These are phyloP conservation scores for Ogataea trehalophila DNA, from an alignment of 805 yeast genomes.

Conservation along the genomic window DNA sequence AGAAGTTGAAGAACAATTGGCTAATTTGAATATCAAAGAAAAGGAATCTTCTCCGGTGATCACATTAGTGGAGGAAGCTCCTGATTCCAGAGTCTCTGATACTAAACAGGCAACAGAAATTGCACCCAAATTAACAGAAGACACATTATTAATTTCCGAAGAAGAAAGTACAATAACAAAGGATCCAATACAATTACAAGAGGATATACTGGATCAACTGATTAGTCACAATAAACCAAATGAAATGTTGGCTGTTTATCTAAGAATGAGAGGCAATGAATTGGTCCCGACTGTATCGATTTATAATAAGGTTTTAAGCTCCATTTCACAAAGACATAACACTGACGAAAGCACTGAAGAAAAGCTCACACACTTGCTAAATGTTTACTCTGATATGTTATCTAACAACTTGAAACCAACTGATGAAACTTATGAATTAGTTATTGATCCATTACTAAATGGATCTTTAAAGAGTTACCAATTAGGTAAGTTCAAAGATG, in stretches of 20 bases:
- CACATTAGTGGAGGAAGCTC: background rate
- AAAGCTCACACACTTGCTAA: conserved; percentile 56
- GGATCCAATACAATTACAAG: conserved; percentile 13
- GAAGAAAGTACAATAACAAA: background rate
- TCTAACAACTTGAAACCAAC: conserved; percentile 52
- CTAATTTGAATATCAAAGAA: conserved; percentile 7
- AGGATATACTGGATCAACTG: conserved; percentile 21
- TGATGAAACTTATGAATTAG: conserved; percentile 46
- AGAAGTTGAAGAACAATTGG: conserved; percentile 13
- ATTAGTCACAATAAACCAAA: conserved; percentile 22
- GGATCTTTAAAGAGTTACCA: conserved; percentile 42
- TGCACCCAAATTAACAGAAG: too few species aligned
- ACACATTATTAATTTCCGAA: background rate
- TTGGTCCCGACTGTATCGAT: conserved; percentile 46
- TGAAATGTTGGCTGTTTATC: conserved; percentile 31
- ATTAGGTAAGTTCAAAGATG: conserved; percentile 34
- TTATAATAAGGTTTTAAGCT: conserved; percentile 50
- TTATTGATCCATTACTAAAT: conserved; percentile 45
- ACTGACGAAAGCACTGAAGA: conserved; percentile 52
- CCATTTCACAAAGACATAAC: conserved; percentile 47
- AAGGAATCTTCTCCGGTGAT: background rate
- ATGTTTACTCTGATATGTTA: conserved; percentile 64
- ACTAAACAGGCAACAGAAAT: too few species aligned
- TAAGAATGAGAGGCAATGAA: conserved; percentile 28
- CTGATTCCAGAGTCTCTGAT: too few species aligned